These are phyloP conservation scores for Paxillus ammoniavirescens DNA, from an alignment of 768 basidiomycete species.

Conservation along the genomic window DNA sequence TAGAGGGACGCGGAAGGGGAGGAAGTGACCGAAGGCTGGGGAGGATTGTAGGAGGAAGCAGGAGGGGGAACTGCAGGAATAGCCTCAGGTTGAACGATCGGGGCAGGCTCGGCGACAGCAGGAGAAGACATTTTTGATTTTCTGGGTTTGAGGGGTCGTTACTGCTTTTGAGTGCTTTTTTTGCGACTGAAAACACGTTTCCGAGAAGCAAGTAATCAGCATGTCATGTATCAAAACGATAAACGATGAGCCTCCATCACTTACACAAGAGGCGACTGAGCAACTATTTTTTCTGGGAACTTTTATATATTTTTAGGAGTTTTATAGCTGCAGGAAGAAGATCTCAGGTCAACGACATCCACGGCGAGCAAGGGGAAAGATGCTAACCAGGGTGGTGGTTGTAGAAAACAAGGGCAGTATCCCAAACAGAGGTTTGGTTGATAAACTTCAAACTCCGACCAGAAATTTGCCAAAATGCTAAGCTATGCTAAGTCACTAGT, in stretches of 20 bases:
- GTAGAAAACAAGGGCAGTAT: constrained; percentile 41
- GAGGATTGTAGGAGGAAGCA: constrained; percentile 57
- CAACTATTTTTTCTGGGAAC: constrained; percentile 70
- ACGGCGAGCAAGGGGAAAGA: constrained; percentile 17
- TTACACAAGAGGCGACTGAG: constrained; percentile 71
- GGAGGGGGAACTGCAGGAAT: constrained; percentile 41
- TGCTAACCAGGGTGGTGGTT: constrained; percentile 66
- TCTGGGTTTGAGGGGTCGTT: constrained; percentile 71
- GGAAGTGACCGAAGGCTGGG: constrained; percentile 50
- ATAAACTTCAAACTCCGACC: constrained; percentile 43
- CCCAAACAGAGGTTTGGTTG: constrained; percentile 20
- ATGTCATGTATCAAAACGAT: constrained; percentile 14
- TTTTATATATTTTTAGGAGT: constrained; percentile 61
- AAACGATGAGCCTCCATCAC: constrained; percentile 25
- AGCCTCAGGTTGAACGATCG: constrained; percentile 50
- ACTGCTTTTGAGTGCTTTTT: constrained; percentile 90
- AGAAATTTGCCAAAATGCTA: neutral
- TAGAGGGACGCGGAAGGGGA: constrained; percentile 92
- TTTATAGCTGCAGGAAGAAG: constrained; percentile 48
- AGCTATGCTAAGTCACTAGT: too few relatives aligned
- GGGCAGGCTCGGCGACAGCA: constrained; percentile 52
- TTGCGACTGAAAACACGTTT: constrained; percentile 43
- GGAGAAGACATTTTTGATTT: constrained; percentile 60
- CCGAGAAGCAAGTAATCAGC: constrained; percentile 14
- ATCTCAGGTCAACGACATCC: constrained; percentile 12